Percentiles rank a stretch among this genome's conserved stretches.
Evolutionary conservation across 2,329 filamentous ascomycete species (phyloP).

Genomic region (Penicillium griseofulvum): DNA sequence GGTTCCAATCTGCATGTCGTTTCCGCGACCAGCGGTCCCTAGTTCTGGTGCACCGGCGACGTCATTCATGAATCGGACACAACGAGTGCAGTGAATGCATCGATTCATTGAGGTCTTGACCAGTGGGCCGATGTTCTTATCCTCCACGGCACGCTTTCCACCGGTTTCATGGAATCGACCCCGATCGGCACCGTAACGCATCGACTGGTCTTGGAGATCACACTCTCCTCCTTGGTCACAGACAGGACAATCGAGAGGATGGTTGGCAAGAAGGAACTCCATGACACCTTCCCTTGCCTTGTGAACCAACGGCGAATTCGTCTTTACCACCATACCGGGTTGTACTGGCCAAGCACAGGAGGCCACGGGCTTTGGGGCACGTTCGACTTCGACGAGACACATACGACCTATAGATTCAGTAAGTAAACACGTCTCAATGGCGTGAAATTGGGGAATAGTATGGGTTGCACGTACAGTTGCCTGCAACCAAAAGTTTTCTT

Average conservation of each 20-base stretch:
- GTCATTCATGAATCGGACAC: slow-evolving; percentile 96
- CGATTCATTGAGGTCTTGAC: slow-evolving; percentile 99
- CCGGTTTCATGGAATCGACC: slow-evolving; percentile 94
- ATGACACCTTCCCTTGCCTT: slow-evolving; percentile 98
- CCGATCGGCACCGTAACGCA: slow-evolving; percentile 95
- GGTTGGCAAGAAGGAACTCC: slow-evolving; percentile 96
- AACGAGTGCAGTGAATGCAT: slow-evolving; percentile 98
- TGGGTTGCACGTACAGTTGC: slow-evolving; percentile 66
- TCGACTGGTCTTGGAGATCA: slow-evolving; percentile 98
- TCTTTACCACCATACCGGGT: slow-evolving; percentile 98
- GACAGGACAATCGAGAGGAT: slow-evolving; percentile 92
- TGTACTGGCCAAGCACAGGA: slow-evolving; percentile 99
- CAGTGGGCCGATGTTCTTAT: slow-evolving; percentile 97
- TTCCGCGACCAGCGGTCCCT: slow-evolving; percentile 90
- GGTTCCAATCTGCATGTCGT: slow-evolving; percentile 96
- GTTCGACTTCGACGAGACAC: slow-evolving; percentile 98
- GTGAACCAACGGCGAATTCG: slow-evolving; percentile 90
- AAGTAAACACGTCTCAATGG: not conserved
- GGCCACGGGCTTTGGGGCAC: slow-evolving; percentile 92
- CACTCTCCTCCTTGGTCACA: slow-evolving; percentile 99
- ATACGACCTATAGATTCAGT: slow-evolving; percentile 62
- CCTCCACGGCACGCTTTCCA: slow-evolving; percentile 96
- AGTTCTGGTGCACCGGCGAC: slow-evolving; percentile 93
- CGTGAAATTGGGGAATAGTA: not conserved
- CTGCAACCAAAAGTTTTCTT: slow-evolving; percentile 97